Percentiles rank a stretch among this genome's conserved stretches.
These are phyloP conservation scores for Leccinum truebloodii DNA, from an alignment of 768 basidiomycete species.

Conservation along the genomic window DNA sequence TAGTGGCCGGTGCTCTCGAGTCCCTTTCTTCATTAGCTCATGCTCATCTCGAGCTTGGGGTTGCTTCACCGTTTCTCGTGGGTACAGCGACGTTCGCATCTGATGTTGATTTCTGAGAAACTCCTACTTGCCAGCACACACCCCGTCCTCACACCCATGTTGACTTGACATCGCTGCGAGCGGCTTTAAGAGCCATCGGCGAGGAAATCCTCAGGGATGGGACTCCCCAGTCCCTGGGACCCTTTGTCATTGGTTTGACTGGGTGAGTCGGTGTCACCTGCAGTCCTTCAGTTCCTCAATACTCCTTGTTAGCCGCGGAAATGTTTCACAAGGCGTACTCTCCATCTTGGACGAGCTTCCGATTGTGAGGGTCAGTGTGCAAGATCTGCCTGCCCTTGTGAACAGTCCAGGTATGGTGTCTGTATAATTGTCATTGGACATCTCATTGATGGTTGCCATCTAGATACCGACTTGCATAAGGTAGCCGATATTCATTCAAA, in stretches of 20 bases:
- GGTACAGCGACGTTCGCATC: slow-evolving; percentile 23
- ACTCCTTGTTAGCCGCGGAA: slow-evolving; percentile 57
- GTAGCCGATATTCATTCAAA: slow-evolving; percentile 29
- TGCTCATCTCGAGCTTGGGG: slow-evolving; percentile 72
- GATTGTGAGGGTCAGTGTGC: slow-evolving; percentile 52
- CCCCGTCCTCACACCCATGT: slow-evolving; percentile 79
- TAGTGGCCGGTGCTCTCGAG: slow-evolving; percentile 85
- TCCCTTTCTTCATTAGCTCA: slow-evolving; percentile 79
- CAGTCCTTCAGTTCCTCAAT: neutral
- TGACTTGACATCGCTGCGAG: slow-evolving; percentile 52
- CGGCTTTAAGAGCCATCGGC: slow-evolving; percentile 58
- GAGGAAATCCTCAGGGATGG: slow-evolving; percentile 54
- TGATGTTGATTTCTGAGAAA: neutral
- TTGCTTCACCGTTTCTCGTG: slow-evolving; percentile 83
- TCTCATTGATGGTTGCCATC: slow-evolving; percentile 2
- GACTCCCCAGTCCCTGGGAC: slow-evolving; percentile 65
- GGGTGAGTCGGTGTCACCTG: slow-evolving; percentile 50
- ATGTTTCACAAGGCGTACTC: slow-evolving; percentile 77
- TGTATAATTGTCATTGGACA: neutral
- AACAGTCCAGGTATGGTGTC: slow-evolving; percentile 45
- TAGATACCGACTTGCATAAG: slow-evolving; percentile 61
- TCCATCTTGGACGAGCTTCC: slow-evolving; percentile 75
- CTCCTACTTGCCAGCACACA: slow-evolving; percentile 46
- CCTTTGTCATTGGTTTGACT: slow-evolving; percentile 79
- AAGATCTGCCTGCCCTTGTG: slow-evolving; percentile 60